Conservation (phyloP, 257 asterid species). For the Catharanthus roseus region DNA sequence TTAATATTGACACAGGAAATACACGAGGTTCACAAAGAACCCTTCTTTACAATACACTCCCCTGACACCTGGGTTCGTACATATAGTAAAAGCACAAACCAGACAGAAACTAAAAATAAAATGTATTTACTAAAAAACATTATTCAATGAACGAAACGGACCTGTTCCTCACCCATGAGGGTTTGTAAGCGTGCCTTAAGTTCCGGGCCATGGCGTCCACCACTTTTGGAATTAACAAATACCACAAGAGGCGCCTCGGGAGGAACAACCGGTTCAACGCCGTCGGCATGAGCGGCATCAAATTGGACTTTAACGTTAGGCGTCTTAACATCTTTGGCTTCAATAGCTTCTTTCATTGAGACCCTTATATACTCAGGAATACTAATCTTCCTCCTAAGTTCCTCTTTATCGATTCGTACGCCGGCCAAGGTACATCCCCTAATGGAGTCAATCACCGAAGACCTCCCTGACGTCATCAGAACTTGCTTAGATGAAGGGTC, state of each 20-base stretch:
- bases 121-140: no score
- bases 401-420: conserved; percentile 53
- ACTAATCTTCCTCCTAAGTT: conserved; percentile 54
- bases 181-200: conserved; percentile 69
- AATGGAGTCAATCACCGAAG: conserved; percentile 63
- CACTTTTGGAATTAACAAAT: conserved; percentile 79
- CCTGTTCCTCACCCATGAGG: conserved; percentile 98
- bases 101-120: background rate
- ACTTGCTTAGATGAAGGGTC: conserved; percentile 10
- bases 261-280: conserved; percentile 27
- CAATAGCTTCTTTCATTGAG: conserved; percentile 73
- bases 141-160: conserved; percentile 7
- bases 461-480: conserved; percentile 50
- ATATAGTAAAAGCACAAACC: background rate
- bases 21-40: background rate
- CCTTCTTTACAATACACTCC: background rate
- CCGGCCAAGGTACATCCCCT: conserved; percentile 71
- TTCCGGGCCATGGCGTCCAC: conserved; percentile 93
- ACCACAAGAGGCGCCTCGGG: conserved; percentile 79
- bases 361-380: conserved; percentile 69
- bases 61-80: background rate
- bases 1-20: background rate
- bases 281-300: conserved; percentile 37
- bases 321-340: conserved; percentile 42
- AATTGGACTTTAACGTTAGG: conserved; percentile 27